Conservation (phyloP, 768 basidiomycete species). For the Pleurotus sapidus region DNA sequence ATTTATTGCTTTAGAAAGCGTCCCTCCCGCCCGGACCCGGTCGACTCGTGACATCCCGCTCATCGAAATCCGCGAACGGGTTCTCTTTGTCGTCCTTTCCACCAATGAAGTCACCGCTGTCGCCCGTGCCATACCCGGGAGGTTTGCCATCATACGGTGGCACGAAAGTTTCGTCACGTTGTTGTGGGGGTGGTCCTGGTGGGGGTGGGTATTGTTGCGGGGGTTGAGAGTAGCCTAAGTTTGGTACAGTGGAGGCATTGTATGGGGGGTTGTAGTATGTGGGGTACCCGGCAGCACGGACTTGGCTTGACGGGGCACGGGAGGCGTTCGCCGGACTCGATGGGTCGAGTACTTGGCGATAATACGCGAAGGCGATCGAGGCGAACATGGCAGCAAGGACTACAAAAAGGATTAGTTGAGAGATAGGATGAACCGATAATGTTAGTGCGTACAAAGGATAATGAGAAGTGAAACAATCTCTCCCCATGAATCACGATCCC, state of each 20-base stretch:
- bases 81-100: slow-evolving; percentile 40
- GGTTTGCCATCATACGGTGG: slow-evolving; percentile 41
- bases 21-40: slow-evolving; percentile 32
- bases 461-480: slow-evolving; percentile 65
- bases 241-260: slow-evolving; percentile 31
- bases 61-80: slow-evolving; percentile 57
- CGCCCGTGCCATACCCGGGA: slow-evolving; percentile 37
- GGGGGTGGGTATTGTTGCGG: slow-evolving; percentile 43
- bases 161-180: slow-evolving; percentile 30
- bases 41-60: slow-evolving; percentile 43
- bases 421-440: not conserved
- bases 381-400: slow-evolving; percentile 62
- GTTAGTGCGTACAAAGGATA: slow-evolving; percentile 45
- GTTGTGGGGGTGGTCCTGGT: slow-evolving; percentile 41
- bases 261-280: slow-evolving; percentile 63
- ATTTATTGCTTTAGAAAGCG: slow-evolving; percentile 15
- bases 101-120: slow-evolving; percentile 19
- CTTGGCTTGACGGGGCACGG: slow-evolving; percentile 42
- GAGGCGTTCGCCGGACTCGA: slow-evolving; percentile 47
- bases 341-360: slow-evolving; percentile 75
- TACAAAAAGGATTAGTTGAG: slow-evolving; percentile 19
- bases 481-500: slow-evolving; percentile 64
- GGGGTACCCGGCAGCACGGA: slow-evolving; percentile 37
- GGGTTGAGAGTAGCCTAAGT: slow-evolving; percentile 26
- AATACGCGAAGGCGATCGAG: slow-evolving; percentile 65